A percentile compares a stretch with the other conserved stretches of the same genome.
phyloP scores from a whole-genome alignment of 768 basidiomycete species.

The Sporobolomyces roseus region DNA sequence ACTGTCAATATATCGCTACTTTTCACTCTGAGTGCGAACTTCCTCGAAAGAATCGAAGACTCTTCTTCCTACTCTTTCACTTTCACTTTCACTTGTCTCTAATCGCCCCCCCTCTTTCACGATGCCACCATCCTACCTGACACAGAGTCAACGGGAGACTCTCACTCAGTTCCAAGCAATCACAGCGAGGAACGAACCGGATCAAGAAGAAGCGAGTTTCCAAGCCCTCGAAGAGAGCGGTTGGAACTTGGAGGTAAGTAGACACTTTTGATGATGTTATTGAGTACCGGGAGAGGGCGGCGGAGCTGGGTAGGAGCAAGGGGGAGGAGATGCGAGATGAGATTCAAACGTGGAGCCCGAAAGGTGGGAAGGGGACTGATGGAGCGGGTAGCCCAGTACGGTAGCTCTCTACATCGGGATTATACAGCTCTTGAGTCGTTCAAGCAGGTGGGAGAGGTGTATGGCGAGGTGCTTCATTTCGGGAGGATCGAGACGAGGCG shows the following conservation, averaged over 20 bases:
- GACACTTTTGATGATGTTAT: neutral
- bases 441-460: too few species aligned
- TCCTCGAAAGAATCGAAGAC: too few species aligned
- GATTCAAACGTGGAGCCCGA: too few species aligned
- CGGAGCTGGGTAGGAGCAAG: neutral
- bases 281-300: neutral
- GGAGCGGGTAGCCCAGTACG: neutral
- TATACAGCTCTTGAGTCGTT: neutral
- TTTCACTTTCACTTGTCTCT: too few species aligned
- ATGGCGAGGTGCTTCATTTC: too few species aligned
- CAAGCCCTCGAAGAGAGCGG: neutral
- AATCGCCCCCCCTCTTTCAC: too few species aligned
- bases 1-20: too few species aligned
- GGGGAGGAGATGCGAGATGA: too few species aligned
- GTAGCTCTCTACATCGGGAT: neutral
- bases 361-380: neutral
- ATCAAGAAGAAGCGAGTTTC: neutral
- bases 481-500: too few species aligned
- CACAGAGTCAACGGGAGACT: neutral
- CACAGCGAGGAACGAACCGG: constrained; percentile 15
- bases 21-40: too few species aligned
- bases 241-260: constrained; percentile 30
- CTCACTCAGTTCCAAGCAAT: constrained; percentile 11
- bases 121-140: constrained; percentile 6
- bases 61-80: too few species aligned